phyloP scores from a whole-genome alignment of 208 protist genomes.

The Trypanosoma avium region DNA sequence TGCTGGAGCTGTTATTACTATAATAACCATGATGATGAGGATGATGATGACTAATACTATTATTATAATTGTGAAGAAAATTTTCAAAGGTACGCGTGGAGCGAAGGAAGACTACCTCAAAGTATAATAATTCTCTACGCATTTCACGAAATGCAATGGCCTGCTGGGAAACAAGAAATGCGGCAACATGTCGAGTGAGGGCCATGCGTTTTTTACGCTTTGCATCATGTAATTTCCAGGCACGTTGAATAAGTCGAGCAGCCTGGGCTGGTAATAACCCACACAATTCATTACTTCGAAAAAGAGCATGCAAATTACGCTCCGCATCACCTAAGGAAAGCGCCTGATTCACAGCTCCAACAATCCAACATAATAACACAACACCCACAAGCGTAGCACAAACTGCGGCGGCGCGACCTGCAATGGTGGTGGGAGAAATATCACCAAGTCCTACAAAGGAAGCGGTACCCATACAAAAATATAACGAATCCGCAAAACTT shows the following conservation, averaged over 20 bases:
- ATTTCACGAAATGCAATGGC: conserved; percentile 44
- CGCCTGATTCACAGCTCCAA: conserved; percentile 43
- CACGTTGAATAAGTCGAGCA: conserved; percentile 61
- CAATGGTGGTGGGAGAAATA: conserved; percentile 37
- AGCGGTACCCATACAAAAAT: conserved; percentile 57
- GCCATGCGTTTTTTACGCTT: conserved; percentile 36
- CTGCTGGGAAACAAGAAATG: conserved; percentile 53
- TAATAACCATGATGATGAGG: background rate
- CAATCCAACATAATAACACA: conserved; percentile 40
- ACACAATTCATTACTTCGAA: conserved; percentile 63
- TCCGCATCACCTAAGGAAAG: conserved; percentile 44
- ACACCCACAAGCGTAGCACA: conserved; percentile 47
- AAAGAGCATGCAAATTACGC: conserved; percentile 61
- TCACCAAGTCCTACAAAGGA: conserved; percentile 60
- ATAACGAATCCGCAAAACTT: conserved; percentile 43
- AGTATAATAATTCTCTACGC: conserved; percentile 35
- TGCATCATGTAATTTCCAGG: conserved; percentile 56
- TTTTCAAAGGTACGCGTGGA: conserved; percentile 51
- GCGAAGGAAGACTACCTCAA: conserved; percentile 46
- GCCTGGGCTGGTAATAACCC: conserved; percentile 50
- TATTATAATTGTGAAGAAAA: too few species aligned
- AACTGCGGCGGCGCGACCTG: conserved; percentile 53
- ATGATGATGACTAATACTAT: too few species aligned
- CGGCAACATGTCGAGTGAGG: conserved; percentile 53
- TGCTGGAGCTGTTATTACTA: too few species aligned